Percentiles rank a stretch among this genome's conserved stretches.
Conservation (phyloP, 306 rosid species). For the Castanopsis chinensis region DNA sequence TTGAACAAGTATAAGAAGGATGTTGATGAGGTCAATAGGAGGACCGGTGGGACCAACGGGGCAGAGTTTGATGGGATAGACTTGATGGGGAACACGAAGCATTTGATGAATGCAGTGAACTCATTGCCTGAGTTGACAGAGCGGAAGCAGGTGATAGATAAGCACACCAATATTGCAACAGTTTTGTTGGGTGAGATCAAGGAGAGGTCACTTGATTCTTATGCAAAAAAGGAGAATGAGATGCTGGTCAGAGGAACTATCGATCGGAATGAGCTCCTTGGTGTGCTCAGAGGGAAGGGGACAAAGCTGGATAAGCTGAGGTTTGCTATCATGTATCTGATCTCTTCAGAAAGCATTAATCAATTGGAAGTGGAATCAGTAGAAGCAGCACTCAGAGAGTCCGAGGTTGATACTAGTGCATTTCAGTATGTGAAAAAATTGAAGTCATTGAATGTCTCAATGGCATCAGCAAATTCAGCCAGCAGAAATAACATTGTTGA, state of each 20-base stretch:
- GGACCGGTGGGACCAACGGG: conserved; percentile 82
- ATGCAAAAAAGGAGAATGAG: conserved; percentile 86
- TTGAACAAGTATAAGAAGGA: conserved; percentile 85
- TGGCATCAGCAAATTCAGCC: conserved; percentile 89
- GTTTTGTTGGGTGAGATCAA: conserved; percentile 90
- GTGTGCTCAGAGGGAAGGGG: conserved; percentile 81
- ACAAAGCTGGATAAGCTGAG: conserved; percentile 89
- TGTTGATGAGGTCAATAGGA: conserved; percentile 93
- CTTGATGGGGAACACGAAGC: conserved; percentile 90
- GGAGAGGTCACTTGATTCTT: conserved; percentile 94
- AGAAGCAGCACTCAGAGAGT: conserved; percentile 78
- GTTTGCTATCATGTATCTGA: conserved; percentile 84
- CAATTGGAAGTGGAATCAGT: conserved; percentile 84
- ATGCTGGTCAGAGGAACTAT: conserved; percentile 90
- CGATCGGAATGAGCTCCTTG: conserved; percentile 69
- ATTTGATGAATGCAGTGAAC: conserved; percentile 97
- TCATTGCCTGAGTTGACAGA: conserved; percentile 94
- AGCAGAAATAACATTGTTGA: conserved; percentile 90
- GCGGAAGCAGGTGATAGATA: conserved; percentile 91
- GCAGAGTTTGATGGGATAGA: conserved; percentile 91
- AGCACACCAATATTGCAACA: conserved; percentile 95
- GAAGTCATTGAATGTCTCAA: conserved; percentile 72
- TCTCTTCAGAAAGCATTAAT: conserved; percentile 77
- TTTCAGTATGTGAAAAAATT: conserved; percentile 95
- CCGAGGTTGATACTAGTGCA: conserved; percentile 82